Evolutionary conservation across 352 stramenopile species (phyloP).

Genomic region (Phytopythium delawarense): DNA sequence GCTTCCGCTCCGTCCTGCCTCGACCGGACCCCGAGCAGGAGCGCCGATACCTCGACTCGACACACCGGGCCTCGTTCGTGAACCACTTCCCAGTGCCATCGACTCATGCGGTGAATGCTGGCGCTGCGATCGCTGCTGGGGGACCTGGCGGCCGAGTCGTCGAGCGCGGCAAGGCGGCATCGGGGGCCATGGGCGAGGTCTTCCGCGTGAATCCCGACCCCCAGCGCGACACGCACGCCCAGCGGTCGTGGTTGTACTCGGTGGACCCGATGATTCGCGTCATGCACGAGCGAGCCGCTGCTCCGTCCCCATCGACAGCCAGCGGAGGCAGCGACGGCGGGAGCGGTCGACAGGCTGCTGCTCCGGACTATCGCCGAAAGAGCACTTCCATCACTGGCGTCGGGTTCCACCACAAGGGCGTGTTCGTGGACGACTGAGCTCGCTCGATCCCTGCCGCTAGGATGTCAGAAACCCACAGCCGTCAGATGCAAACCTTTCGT

Average conservation of each 20-base stretch:
- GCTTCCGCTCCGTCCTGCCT: conserved; percentile 55
- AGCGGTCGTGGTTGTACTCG: conserved; percentile 78
- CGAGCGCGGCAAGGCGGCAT: conserved; percentile 61
- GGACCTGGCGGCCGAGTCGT: conserved; percentile 32
- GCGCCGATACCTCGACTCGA: conserved; percentile 53
- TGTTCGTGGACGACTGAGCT: conserved; percentile 57
- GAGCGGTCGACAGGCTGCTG: neutral
- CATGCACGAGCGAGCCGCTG: conserved; percentile 30
- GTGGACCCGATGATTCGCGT: conserved; percentile 58
- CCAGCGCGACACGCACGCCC: conserved; percentile 61
- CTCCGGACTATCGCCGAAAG: conserved; percentile 26
- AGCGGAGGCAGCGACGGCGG: neutral
- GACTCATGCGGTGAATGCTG: conserved; percentile 7
- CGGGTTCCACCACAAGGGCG: conserved; percentile 43
- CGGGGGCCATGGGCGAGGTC: conserved; percentile 58
- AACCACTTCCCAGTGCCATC: conserved; percentile 32
- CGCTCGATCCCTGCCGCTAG: neutral
- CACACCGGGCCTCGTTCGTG: conserved; percentile 48
- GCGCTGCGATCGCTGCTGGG: conserved; percentile 35
- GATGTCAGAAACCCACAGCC: neutral
- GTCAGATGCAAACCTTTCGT: conserved; percentile 1
- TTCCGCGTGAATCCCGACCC: conserved; percentile 53
- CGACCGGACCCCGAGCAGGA: conserved; percentile 49
- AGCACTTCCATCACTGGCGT: conserved; percentile 60
- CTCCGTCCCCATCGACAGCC: conserved; percentile 4